Percentiles rank a stretch among this genome's conserved stretches.
These are phyloP conservation scores for Globisporangium alternatum DNA, from an alignment of 352 stramenopile genomes.

Conservation along the genomic window DNA sequence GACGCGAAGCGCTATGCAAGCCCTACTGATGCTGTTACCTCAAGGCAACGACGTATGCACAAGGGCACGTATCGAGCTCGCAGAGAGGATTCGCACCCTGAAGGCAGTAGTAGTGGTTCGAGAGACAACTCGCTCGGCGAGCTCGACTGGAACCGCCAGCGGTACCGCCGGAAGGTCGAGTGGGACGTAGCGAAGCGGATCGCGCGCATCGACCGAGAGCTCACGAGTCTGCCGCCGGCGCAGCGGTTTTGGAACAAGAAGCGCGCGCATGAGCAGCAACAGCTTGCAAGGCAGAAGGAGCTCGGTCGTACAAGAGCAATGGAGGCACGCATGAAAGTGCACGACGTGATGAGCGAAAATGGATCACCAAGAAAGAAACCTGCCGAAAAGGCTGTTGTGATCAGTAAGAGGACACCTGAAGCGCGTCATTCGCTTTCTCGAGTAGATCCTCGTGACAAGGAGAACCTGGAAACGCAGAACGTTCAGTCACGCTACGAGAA, in stretches of 20 bases:
- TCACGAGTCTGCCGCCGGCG: slow-evolving; percentile 38
- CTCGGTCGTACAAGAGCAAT: neutral
- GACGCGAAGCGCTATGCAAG: neutral
- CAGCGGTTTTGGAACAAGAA: slow-evolving; percentile 60
- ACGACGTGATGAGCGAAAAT: neutral
- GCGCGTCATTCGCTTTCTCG: neutral
- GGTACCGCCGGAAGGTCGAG: slow-evolving; percentile 43
- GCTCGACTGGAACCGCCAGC: slow-evolving; percentile 20
- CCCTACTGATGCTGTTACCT: neutral
- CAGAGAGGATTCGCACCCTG: neutral
- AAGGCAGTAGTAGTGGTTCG: neutral
- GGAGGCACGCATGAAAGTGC: neutral
- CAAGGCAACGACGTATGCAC: neutral
- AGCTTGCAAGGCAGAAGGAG: slow-evolving; percentile 10
- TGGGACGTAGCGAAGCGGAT: slow-evolving; percentile 75
- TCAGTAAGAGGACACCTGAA: neutral
- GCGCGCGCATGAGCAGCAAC: slow-evolving; percentile 11
- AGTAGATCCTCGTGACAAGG: neutral
- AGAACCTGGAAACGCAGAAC: neutral
- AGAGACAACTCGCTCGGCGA: neutral
- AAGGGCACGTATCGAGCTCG: neutral
- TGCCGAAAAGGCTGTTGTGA: neutral
- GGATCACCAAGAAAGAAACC: neutral
- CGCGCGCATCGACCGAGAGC: slow-evolving; percentile 59
- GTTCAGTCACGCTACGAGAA: neutral